Percentiles rank a stretch among this genome's conserved stretches.
phyloP scores from a whole-genome alignment of 495 filamentous ascomycete genomes.

The Cudoniella acicularis region DNA sequence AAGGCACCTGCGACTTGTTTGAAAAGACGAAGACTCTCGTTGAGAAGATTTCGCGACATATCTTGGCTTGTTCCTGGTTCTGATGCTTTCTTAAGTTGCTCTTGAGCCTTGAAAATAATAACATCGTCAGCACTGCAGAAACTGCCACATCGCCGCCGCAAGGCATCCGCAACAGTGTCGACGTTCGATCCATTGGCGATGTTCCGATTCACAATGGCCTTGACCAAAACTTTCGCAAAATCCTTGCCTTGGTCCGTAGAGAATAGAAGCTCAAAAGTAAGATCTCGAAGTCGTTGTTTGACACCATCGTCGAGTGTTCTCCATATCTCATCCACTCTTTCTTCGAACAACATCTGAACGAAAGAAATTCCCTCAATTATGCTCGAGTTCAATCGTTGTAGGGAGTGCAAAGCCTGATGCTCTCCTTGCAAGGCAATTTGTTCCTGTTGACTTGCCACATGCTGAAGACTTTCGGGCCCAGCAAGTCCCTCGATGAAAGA shows the following conservation, averaged over 20 bases:
- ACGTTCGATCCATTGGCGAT: conserved; percentile 95
- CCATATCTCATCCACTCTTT: conserved; percentile 84
- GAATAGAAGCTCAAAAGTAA: conserved; percentile 87
- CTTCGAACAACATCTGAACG: conserved; percentile 87
- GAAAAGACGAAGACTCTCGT: conserved; percentile 85
- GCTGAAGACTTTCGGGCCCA: conserved; percentile 73
- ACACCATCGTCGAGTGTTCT: conserved; percentile 66
- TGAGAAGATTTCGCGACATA: conserved; percentile 72
- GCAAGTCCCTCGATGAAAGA: conserved; percentile 88
- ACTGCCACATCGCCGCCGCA: conserved; percentile 84
- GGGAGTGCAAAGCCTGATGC: conserved; percentile 83
- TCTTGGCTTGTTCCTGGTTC: conserved; percentile 74
- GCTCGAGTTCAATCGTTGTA: conserved; percentile 74
- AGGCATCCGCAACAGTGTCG: conserved; percentile 90
- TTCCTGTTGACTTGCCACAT: conserved; percentile 73
- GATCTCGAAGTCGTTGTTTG: conserved; percentile 61
- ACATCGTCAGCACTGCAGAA: conserved; percentile 98
- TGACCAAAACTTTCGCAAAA: conserved; percentile 93
- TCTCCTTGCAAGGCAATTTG: conserved; percentile 88
- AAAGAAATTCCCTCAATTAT: conserved; percentile 97
- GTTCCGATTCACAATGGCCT: conserved; percentile 95
- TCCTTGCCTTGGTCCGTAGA: conserved; percentile 73
- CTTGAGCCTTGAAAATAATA: conserved; percentile 96
- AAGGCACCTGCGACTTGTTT: conserved; percentile 79
- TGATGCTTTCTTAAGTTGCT: conserved; percentile 80